Evolutionary conservation across 2,329 filamentous ascomycete genomes (phyloP).

Genomic region (Colletotrichum lindemuthianum): DNA sequence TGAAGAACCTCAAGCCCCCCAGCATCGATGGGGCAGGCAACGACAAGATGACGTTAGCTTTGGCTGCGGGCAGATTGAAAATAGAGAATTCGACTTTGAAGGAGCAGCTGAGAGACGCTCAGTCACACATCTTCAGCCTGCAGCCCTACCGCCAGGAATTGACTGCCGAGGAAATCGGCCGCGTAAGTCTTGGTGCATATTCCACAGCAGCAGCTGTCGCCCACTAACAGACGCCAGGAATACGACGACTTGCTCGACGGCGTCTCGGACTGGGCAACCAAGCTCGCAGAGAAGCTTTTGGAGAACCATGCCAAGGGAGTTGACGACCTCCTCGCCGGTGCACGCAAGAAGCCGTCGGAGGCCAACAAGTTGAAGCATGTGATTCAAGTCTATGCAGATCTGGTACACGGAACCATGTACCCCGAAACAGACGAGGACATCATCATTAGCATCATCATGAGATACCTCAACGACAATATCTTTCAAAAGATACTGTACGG

Average conservation of each 20-base stretch:
- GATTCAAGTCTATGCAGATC: constrained; percentile 44
- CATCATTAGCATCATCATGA: constrained; percentile 46
- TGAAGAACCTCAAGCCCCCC: constrained; percentile 40
- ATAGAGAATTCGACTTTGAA: constrained; percentile 43
- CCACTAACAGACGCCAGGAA: constrained; percentile 42
- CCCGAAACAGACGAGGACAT: constrained; percentile 52
- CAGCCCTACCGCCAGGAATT: constrained; percentile 52
- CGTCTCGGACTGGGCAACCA: constrained; percentile 49
- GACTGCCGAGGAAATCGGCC: constrained; percentile 48
- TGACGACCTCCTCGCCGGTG: constrained; percentile 38
- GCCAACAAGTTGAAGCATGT: constrained; percentile 40
- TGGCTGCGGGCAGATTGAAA: constrained; percentile 38
- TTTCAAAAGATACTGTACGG: constrained; percentile 48
- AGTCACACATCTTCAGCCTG: constrained; percentile 53
- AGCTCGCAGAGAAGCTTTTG: constrained; percentile 45
- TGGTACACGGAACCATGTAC: constrained; percentile 44
- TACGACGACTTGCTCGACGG: constrained; percentile 48
- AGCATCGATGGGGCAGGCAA: constrained; percentile 39
- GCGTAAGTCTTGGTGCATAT: constrained; percentile 40
- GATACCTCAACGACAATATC: constrained; percentile 48
- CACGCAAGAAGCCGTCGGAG: constrained; percentile 41
- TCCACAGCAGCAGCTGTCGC: too few species aligned
- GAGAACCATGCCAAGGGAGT: constrained; percentile 41
- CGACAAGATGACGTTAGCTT: constrained; percentile 40
- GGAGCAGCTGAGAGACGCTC: constrained; percentile 47